Base-by-base conservation (phyloP, 179 eudicot genomes). In the Beta lomatogona region DNA sequence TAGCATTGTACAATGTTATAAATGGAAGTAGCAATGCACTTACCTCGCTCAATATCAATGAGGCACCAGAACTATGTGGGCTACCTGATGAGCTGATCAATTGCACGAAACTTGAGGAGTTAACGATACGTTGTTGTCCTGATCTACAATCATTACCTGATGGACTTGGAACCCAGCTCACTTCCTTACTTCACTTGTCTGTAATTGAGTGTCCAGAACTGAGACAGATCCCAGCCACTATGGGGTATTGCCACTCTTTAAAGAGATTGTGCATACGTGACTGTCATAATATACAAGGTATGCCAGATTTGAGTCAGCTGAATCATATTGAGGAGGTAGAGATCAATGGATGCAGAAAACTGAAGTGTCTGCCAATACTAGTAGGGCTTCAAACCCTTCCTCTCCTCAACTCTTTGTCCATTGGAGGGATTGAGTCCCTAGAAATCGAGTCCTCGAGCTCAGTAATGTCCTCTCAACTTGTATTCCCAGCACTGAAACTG, bases 251-350 rank as follows among this genome's bases (percentile, higher is more conserved):
- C 75, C 46, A 5, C 18, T 75, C 79, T 65, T 67, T 81, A 16
- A 81, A 65, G 57, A 75, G 46, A n/a, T 25, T 81, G 41, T 65
- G 79, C 79, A 81, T 81, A 36, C 64, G 75, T 4, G 58, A 75
- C 63, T 75, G 68, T 52, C 21, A 5, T 45, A 67, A 75, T 55
- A 61, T 81, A 16, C 59, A 81, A 76, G 72, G 31, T 31, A 74
- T 80, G 21, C 79, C 79, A 53, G 79, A 81, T 45, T 67, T 75
- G 4, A 54, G 68, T 60, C 75, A 52, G 45, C 53, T 81, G 13
- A 69, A 67, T 53, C 83, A 81, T 41, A 41, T 81, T 44, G 83
- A 81, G 70, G 79, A 81, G 67, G 50, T 81, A 9, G 75, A 81
- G 48, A 75, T 81, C 66, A 75, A 11, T 75, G 46, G 78, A 71